Evolutionary conservation across 2,329 filamentous ascomycete species (phyloP).

Genomic region (Cladosporium sp.): DNA sequence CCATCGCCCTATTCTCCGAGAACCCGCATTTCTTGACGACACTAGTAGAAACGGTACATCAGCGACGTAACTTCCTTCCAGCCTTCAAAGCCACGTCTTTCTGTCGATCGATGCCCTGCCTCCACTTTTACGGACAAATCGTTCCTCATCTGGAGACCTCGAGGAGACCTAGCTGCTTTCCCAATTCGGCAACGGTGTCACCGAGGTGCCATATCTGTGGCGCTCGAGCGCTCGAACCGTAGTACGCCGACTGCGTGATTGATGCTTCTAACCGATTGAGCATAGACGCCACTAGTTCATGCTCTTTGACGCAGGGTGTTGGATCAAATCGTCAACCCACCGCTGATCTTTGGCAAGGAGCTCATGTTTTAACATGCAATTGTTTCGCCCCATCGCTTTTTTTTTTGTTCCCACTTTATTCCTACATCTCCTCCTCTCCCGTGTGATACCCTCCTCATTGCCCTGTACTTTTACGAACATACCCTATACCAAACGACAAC

Average conservation of each 20-base stretch:
- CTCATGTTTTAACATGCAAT: conserved; percentile 11
- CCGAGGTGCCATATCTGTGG: background rate
- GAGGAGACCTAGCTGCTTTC: background rate
- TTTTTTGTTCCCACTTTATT: background rate
- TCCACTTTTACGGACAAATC: background rate
- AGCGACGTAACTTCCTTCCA: background rate
- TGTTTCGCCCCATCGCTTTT: background rate
- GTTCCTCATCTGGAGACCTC: background rate
- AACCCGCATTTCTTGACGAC: conserved; percentile 8
- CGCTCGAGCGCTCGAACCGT: conserved; percentile 2
- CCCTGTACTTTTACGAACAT: conserved; percentile 18
- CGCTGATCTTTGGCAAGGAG: conserved; percentile 5
- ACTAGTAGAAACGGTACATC: background rate
- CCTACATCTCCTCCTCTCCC: background rate
- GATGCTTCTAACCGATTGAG: conserved; percentile 7
- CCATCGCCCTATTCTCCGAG: conserved; percentile 3
- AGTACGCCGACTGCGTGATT: background rate
- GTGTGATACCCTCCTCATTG: background rate
- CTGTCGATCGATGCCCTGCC: conserved; percentile 1
- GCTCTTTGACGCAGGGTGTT: conserved; percentile 11
- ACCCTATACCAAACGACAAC: background rate
- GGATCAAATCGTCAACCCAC: conserved; percentile 10
- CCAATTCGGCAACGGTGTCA: background rate
- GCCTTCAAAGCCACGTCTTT: background rate
- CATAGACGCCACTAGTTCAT: background rate